Evolutionary conservation across 345 rosid species (phyloP).

Genomic region (Populus alba): DNA sequence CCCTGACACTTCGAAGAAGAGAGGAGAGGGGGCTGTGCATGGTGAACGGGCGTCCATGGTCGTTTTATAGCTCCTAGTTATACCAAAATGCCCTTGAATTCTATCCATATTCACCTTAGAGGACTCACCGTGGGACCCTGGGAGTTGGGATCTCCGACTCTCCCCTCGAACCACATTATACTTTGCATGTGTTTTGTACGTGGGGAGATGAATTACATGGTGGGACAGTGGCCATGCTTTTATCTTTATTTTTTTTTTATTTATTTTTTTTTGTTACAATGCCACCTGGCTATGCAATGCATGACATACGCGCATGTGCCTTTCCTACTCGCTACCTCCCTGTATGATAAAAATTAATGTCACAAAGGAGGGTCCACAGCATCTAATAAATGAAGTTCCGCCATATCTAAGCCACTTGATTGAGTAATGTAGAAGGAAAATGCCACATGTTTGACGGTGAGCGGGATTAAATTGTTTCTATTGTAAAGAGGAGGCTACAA

Average conservation of each 20-base stretch:
- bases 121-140: neutral
- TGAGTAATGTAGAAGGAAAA: too few relatives aligned
- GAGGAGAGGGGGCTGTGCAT: conserved; percentile 13
- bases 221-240: neutral
- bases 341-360: too few relatives aligned
- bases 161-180: neutral
- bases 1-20: neutral
- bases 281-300: too few relatives aligned
- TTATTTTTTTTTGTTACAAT: neutral
- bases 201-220: neutral
- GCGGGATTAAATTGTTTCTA: too few relatives aligned
- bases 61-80: conserved; percentile 26
- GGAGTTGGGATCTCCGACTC: neutral
- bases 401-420: too few relatives aligned
- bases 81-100: conserved; percentile 30
- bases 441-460: too few relatives aligned
- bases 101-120: neutral
- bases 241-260: too few relatives aligned
- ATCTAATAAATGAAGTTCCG: too few relatives aligned
- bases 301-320: too few relatives aligned
- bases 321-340: too few relatives aligned
- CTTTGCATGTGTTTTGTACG: neutral
- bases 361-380: too few relatives aligned
- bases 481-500: too few relatives aligned
- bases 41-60: conserved; percentile 13